phyloP scores from a whole-genome alignment of 345 rosid species.

The Gossypium rotundifolium region DNA sequence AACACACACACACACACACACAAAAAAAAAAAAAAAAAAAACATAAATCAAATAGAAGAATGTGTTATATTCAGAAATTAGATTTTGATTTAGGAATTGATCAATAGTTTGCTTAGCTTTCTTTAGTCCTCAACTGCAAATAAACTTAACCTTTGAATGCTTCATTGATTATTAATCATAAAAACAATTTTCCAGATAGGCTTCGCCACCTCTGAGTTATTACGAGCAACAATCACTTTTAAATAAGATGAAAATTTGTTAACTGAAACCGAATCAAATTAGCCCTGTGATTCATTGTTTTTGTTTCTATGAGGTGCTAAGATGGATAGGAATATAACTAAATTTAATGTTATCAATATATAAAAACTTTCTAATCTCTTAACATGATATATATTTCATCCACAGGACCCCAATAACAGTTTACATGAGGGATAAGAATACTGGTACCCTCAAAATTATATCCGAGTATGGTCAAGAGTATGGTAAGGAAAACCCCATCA shows the following conservation, averaged over 20 bases:
- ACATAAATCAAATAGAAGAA: no score
- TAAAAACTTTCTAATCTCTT: not conserved
- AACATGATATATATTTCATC: not conserved
- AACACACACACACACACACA: no score
- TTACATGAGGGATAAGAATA: slow-evolving; percentile 39
- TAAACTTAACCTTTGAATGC: not conserved
- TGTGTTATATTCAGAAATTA: not conserved
- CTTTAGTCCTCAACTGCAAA: no score
- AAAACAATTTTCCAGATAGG: not conserved
- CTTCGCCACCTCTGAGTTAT: not conserved
- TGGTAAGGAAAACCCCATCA: slow-evolving; percentile 43
- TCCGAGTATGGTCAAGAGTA: slow-evolving; percentile 67
- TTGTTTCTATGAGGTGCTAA: not conserved
- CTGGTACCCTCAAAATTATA: slow-evolving; percentile 35
- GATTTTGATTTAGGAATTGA: not conserved
- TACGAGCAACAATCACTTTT: not conserved
- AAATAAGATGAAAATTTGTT: not conserved
- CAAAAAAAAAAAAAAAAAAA: no score
- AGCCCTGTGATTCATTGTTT: not conserved
- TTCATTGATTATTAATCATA: not conserved
- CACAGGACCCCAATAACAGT: slow-evolving; percentile 53
- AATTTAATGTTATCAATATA: not conserved
- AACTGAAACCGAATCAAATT: not conserved
- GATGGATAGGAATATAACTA: not conserved
- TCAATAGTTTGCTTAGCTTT: no score